phyloP scores from a whole-genome alignment of 768 basidiomycete genomes.

The Mycena capillaripes region DNA sequence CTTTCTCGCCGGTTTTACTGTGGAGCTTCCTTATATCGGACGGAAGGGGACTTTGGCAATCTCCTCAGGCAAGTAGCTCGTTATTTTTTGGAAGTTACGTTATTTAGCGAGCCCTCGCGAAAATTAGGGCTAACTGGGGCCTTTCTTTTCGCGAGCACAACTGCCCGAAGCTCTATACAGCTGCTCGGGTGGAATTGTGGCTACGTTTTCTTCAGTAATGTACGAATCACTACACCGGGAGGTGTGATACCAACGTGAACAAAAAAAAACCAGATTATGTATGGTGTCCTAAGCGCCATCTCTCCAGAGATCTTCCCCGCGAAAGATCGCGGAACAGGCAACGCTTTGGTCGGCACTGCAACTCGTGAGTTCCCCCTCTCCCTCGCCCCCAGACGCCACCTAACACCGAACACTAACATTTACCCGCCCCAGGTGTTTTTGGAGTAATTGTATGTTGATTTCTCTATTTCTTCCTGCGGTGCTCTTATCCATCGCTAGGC shows the following conservation, averaged over 20 bases:
- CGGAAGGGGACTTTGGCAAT: constrained; percentile 76
- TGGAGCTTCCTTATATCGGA: constrained; percentile 75
- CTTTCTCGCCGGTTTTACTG: constrained; percentile 77
- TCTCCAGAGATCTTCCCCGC: constrained; percentile 81
- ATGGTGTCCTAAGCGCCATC: constrained; percentile 79
- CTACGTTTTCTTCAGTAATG: constrained; percentile 75
- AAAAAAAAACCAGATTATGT: too few species aligned
- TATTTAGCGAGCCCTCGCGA: constrained; percentile 60
- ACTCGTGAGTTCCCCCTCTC: too few species aligned
- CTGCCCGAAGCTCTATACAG: constrained; percentile 65
- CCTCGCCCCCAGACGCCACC: too few species aligned
- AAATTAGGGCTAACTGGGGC: constrained; percentile 77
- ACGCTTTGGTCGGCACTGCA: constrained; percentile 72
- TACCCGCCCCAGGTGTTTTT: too few species aligned
- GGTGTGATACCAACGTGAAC: too few species aligned
- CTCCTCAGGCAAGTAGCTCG: constrained; percentile 66
- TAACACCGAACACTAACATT: too few species aligned
- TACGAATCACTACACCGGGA: constrained; percentile 46
- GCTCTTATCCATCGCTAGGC: constrained; percentile 55
- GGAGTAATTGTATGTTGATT: constrained; percentile 70
- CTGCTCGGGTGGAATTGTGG: constrained; percentile 85
- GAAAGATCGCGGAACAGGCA: constrained; percentile 81
- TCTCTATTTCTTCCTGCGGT: not conserved
- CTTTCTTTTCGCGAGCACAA: constrained; percentile 83
- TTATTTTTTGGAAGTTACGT: constrained; percentile 40